phyloP scores from a whole-genome alignment of 495 filamentous ascomycete species.

The Xylaria curta region DNA sequence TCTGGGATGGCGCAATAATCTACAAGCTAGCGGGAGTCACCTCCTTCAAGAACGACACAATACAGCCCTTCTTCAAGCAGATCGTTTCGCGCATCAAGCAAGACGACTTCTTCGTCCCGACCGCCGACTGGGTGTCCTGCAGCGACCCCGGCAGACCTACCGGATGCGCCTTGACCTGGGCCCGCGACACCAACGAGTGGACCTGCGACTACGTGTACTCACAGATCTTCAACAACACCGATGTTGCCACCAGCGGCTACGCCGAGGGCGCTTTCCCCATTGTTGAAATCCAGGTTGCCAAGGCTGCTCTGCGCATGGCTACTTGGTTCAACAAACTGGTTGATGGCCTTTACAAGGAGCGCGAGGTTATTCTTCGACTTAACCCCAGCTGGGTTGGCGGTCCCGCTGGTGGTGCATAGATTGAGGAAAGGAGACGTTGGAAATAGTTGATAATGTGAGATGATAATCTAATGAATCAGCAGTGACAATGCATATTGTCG shows the following conservation, averaged over 20 bases:
- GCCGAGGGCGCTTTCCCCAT: constrained; percentile 39
- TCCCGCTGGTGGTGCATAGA: constrained; percentile 6
- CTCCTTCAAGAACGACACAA: constrained; percentile 36
- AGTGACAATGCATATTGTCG: background rate
- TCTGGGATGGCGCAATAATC: constrained; percentile 42
- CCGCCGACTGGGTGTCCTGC: constrained; percentile 33
- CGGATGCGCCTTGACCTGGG: constrained; percentile 37
- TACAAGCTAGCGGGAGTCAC: constrained; percentile 36
- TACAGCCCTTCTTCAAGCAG: constrained; percentile 35
- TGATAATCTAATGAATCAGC: background rate
- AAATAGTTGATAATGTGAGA: background rate
- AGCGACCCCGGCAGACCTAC: constrained; percentile 36
- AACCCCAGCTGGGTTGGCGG: constrained; percentile 27
- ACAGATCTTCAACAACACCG: constrained; percentile 33
- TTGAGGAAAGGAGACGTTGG: background rate
- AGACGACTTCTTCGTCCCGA: constrained; percentile 37
- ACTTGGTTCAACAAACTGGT: constrained; percentile 43
- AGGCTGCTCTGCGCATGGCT: constrained; percentile 43
- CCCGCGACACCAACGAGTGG: constrained; percentile 38
- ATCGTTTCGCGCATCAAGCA: constrained; percentile 32
- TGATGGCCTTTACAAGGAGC: constrained; percentile 26
- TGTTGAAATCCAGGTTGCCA: constrained; percentile 43
- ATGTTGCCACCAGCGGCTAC: constrained; percentile 39
- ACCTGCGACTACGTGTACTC: constrained; percentile 43
- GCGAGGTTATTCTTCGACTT: constrained; percentile 21